Conservation (phyloP, 208 protist genomes). For the Leishmania tarentolae region DNA sequence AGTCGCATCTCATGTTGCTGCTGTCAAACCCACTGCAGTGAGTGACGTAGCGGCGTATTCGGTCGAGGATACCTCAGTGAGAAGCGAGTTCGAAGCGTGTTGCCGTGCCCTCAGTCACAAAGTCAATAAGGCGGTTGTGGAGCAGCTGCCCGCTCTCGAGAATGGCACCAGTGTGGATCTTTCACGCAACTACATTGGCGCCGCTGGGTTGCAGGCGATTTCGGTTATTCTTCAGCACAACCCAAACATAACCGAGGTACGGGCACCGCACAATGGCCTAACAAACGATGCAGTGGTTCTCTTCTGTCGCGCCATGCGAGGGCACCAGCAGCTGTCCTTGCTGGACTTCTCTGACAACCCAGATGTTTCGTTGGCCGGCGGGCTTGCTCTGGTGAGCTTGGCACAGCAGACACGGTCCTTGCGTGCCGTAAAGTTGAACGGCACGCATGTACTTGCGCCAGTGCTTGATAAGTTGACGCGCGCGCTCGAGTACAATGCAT, state of each 20-base stretch:
- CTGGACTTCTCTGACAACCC: slow-evolving; percentile 79
- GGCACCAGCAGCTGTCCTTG: slow-evolving; percentile 40
- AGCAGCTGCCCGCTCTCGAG: slow-evolving; percentile 40
- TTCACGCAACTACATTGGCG: slow-evolving; percentile 73
- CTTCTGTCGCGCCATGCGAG: slow-evolving; percentile 70
- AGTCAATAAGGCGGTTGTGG: slow-evolving; percentile 55
- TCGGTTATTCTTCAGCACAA: slow-evolving; percentile 70
- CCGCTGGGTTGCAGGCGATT: slow-evolving; percentile 74
- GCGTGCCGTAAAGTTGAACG: slow-evolving; percentile 37
- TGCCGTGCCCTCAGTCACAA: slow-evolving; percentile 70
- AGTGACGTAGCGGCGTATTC: neutral
- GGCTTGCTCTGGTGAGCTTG: slow-evolving; percentile 71
- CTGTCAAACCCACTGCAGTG: neutral
- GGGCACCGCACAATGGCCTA: slow-evolving; percentile 64
- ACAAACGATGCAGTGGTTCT: slow-evolving; percentile 85
- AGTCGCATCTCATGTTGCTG: neutral
- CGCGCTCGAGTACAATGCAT: slow-evolving; percentile 43
- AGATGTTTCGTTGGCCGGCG: slow-evolving; percentile 69
- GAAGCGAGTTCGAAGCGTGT: slow-evolving; percentile 48
- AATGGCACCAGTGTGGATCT: slow-evolving; percentile 58
- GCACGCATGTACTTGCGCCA: slow-evolving; percentile 65
- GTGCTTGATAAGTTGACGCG: slow-evolving; percentile 59
- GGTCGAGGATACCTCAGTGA: neutral
- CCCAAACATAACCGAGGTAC: slow-evolving; percentile 47
- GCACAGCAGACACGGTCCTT: slow-evolving; percentile 48